Evolutionary conservation across 495 filamentous ascomycete species (phyloP).

Genomic region (Talaromyces borbonicus): DNA sequence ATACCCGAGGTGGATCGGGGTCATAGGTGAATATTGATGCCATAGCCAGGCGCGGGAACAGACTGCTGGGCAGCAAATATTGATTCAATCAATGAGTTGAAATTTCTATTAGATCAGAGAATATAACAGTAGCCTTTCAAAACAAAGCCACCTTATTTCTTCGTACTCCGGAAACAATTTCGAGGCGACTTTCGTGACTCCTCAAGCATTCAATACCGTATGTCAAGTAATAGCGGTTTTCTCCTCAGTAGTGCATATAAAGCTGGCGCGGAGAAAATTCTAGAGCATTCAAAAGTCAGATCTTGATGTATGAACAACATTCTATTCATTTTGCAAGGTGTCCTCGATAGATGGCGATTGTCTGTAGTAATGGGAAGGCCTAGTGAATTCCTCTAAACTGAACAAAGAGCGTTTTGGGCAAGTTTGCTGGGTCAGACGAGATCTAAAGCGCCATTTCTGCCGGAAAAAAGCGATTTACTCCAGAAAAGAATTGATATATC

Average conservation of each 20-base stretch:
- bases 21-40: conserved; percentile 95
- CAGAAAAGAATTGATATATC: too few species aligned
- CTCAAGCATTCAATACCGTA: not conserved
- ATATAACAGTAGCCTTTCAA: too few species aligned
- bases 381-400: conserved; percentile 1
- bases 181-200: not conserved
- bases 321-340: conserved; percentile 5
- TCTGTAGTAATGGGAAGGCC: too few species aligned
- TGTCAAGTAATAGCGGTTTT: not conserved
- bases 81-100: too few species aligned
- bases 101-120: too few species aligned
- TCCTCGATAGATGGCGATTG: not conserved
- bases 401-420: not conserved
- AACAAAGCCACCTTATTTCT: not conserved
- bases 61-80: too few species aligned
- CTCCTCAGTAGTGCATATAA: conserved; percentile 4
- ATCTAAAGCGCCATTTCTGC: too few species aligned
- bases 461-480: too few species aligned
- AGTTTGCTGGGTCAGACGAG: too few species aligned
- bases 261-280: not conserved
- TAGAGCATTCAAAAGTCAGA: conserved; percentile 4
- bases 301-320: conserved; percentile 2
- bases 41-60: too few species aligned
- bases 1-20: conserved; percentile 73
- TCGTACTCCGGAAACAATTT: not conserved